A percentile compares a stretch with the other conserved stretches of the same genome.
phyloP scores from a whole-genome alignment of 106 monocot species.

The Dioscorea zingiberensis region DNA sequence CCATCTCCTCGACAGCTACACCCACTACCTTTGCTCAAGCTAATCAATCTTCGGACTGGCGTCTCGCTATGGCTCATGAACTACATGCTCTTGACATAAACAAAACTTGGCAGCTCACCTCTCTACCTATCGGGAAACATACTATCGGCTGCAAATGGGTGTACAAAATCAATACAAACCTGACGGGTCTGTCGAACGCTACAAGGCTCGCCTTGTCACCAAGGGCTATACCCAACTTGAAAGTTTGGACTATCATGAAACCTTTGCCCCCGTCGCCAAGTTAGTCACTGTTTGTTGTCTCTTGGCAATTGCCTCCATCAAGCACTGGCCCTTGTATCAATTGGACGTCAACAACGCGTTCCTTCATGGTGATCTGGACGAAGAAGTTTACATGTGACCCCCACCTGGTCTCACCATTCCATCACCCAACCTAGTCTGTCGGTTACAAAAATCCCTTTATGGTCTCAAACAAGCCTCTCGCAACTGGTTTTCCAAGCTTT shows the following conservation, averaged over 20 bases:
- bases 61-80: not conserved
- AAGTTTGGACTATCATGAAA: not conserved
- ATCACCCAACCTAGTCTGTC: not conserved
- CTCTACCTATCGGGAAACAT: not conserved
- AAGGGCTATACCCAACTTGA: not conserved
- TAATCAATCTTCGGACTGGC: not conserved
- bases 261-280: not conserved
- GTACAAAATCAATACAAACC: not conserved
- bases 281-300: not conserved
- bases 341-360: conserved; percentile 7
- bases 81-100: not conserved
- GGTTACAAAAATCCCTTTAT: conserved; percentile 3
- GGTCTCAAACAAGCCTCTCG: conserved; percentile 16
- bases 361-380: conserved; percentile 10
- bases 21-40: conserved; percentile 2
- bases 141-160: conserved; percentile 5
- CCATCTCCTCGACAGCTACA: not conserved
- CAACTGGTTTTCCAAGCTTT: conserved; percentile 19
- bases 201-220: not conserved
- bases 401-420: not conserved
- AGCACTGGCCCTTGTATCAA: not conserved
- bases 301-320: not conserved
- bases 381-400: conserved; percentile 10
- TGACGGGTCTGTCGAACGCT: not conserved
- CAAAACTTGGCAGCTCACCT: not conserved